Percentiles rank a stretch among this genome's conserved stretches.
Conservation (phyloP, 2,329 filamentous ascomycete species). For the Trichoderma aggressivum region DNA sequence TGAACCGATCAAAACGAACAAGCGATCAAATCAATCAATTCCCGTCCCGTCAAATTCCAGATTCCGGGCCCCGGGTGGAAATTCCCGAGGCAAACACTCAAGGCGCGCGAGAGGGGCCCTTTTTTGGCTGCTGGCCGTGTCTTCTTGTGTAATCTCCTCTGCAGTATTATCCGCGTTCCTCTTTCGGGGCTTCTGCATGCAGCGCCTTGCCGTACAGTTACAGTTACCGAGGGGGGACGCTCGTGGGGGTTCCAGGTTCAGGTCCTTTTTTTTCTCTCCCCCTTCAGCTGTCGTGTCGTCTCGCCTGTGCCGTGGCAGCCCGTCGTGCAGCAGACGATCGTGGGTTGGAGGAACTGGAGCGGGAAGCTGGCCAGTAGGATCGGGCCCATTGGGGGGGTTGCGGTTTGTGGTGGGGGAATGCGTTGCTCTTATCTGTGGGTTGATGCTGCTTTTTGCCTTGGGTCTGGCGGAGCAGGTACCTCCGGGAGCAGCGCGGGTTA, state of each 20-base stretch:
- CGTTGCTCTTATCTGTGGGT: background rate
- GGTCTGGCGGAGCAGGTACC: background rate
- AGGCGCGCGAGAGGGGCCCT: background rate
- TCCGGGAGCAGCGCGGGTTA: background rate
- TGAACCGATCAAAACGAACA: background rate
- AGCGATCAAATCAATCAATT: background rate
- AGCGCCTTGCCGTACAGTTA: background rate
- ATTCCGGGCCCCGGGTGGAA: background rate
- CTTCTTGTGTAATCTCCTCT: background rate
- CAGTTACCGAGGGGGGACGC: background rate
- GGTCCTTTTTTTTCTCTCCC: background rate
- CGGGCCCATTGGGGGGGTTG: background rate
- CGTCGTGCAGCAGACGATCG: slow-evolving; percentile 16
- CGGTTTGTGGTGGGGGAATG: background rate
- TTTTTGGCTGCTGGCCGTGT: background rate
- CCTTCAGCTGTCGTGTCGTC: slow-evolving; percentile 13
- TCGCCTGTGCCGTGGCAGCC: slow-evolving; percentile 11
- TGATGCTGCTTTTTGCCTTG: background rate
- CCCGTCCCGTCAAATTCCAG: background rate
- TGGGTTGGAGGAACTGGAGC: background rate
- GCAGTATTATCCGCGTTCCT: background rate
- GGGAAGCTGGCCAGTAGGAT: slow-evolving; percentile 13
- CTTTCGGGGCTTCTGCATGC: background rate
- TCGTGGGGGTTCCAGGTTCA: background rate
- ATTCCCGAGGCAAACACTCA: slow-evolving; percentile 2